A percentile compares a stretch with the other conserved stretches of the same genome.
Evolutionary conservation across 1,139 yeast genomes (phyloP).

Genomic region (Kurtzmaniella natalensis): DNA sequence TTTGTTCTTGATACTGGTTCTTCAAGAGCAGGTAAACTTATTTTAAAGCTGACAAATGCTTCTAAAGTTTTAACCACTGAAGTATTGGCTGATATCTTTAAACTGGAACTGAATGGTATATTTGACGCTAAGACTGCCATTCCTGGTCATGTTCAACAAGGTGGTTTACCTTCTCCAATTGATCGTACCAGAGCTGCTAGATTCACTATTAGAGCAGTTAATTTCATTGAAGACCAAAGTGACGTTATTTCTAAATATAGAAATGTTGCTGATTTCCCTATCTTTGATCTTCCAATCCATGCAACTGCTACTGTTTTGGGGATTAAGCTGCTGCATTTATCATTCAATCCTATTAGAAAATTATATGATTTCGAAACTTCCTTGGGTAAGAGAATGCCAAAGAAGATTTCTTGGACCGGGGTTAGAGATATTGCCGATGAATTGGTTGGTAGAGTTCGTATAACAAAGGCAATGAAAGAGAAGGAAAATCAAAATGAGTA

Average conservation of each 20-base stretch:
- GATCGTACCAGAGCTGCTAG: conserved; percentile 92
- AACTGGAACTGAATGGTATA: conserved; percentile 66
- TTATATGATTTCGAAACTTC: conserved; percentile 87
- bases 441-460: conserved; percentile 67
- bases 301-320: conserved; percentile 86
- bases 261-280: conserved; percentile 30
- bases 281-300: conserved; percentile 30
- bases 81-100: conserved; percentile 75
- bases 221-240: conserved; percentile 63
- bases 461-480: conserved; percentile 1
- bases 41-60: conserved; percentile 83
- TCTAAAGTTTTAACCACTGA: conserved; percentile 78
- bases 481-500: too few species aligned
- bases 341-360: conserved; percentile 66
- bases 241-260: conserved; percentile 19
- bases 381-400: conserved; percentile 77
- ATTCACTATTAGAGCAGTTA: conserved; percentile 82
- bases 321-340: conserved; percentile 71
- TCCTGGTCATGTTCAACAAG: conserved; percentile 98
- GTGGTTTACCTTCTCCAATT: conserved; percentile 92
- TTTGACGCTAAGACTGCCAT: conserved; percentile 94
- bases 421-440: conserved; percentile 77
- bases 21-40: conserved; percentile 72
- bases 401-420: conserved; percentile 76
- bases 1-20: conserved; percentile 58